Evolutionary conservation across 805 yeast genomes (phyloP).

Genomic region (Tetrapisispora arboricola): DNA sequence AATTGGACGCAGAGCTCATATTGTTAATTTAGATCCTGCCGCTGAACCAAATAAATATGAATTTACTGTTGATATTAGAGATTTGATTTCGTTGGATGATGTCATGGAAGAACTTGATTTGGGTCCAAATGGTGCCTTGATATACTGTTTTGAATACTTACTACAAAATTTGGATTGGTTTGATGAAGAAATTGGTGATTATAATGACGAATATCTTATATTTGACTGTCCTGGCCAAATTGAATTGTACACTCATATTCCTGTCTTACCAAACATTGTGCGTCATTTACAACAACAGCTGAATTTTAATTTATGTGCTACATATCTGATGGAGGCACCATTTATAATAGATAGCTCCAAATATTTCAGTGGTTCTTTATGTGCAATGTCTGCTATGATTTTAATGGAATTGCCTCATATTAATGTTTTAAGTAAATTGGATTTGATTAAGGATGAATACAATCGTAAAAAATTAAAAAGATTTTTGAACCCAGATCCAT

Average conservation of each 20-base stretch:
- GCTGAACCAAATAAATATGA: conserved; percentile 90
- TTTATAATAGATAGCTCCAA: conserved; percentile 84
- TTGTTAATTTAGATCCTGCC: conserved; percentile 93
- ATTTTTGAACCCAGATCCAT: conserved; percentile 86
- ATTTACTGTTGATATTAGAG: conserved; percentile 86
- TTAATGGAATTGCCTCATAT: conserved; percentile 90
- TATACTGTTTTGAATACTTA: conserved; percentile 89
- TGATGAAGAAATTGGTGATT: conserved; percentile 95
- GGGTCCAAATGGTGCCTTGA: conserved; percentile 92
- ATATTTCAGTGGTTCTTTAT: conserved; percentile 87
- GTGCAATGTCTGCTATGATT: conserved; percentile 98
- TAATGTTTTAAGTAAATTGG: conserved; percentile 79
- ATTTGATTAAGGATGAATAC: conserved; percentile 70
- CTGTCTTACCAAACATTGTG: conserved; percentile 82
- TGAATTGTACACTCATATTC: conserved; percentile 88
- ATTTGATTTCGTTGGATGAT: conserved; percentile 80
- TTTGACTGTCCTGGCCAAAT: conserved; percentile 98
- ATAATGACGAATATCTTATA: conserved; percentile 83
- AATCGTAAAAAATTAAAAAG: conserved; percentile 69
- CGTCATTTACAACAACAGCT: conserved; percentile 71
- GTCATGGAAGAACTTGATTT: conserved; percentile 89
- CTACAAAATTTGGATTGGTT: conserved; percentile 91
- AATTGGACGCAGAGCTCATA: conserved; percentile 85
- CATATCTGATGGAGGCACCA: conserved; percentile 87
- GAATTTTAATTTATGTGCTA: conserved; percentile 84